Evolutionary conservation across 1,284 basidiomycete genomes (phyloP), one percentile per base, ranked within the genome.

Genomic region (Tetrapyrgos nigripes): DNA sequence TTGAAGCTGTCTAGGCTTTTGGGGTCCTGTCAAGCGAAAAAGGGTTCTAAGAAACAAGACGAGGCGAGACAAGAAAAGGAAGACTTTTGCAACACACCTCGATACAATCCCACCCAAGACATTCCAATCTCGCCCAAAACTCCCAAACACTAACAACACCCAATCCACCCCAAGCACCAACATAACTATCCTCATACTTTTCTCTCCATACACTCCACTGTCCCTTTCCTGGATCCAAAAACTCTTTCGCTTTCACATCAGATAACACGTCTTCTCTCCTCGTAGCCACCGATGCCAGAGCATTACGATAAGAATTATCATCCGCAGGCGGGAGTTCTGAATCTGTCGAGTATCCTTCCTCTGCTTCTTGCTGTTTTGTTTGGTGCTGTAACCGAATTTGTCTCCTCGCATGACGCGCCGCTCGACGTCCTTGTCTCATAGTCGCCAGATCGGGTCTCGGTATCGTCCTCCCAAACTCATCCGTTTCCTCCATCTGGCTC

Each of bases 111-210:
- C 96, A 97, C 2, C 89, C 89, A 3, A 92, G 77, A 70, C 92
- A 83, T 75, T 98, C 96, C 50, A 95, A 78, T 53, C 95, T 81
- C 21, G 88, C 88, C 94, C 95, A 98, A 72, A 97, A 97, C 75
- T 97, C 96, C 96, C 96, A 98, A 37, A 93, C 93, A 58, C 91
- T 90, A 0, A 97, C 89, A 57, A 97, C 83, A 1, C 91, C 93
- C 47, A 97, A 78, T 3, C 94, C 93, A 50, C 94, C 96, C 85
- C 92, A 98, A 3, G 96, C 96, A 49, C 90, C 88, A 2, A 83
- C 78, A 75, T 97, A 98, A 62, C 87, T 94, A 60, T 98, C 95
- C 11, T 80, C 78, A 66, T 91, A 95, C 62, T 78, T 79, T 53
- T 83, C 78, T 48, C 93, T 81, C 96, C 96, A 98, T 48, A 84